Percentiles rank a stretch among this genome's conserved stretches.
phyloP scores from a whole-genome alignment of 192 early-diverging fungal genomes.

The Entomortierella beljakovae region DNA sequence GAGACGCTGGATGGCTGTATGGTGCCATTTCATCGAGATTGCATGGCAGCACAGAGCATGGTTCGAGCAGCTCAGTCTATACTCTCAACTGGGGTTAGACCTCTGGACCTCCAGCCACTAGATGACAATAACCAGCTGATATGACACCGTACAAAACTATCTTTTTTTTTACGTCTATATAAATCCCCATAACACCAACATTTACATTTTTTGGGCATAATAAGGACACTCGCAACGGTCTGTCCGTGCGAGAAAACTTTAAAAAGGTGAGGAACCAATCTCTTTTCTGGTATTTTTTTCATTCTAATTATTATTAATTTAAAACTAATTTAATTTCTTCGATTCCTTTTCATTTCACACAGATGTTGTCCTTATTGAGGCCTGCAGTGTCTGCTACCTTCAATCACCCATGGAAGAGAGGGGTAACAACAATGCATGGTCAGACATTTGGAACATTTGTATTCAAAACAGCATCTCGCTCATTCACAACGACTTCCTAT shows the following conservation, averaged over 20 bases:
- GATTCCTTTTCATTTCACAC: neutral
- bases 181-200: neutral
- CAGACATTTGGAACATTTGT: neutral
- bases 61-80: no score
- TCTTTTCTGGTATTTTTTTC: neutral
- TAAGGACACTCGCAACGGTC: no score
- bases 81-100: no score
- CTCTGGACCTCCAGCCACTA: no score
- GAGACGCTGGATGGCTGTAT: no score
- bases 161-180: no score
- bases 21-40: no score
- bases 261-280: neutral
- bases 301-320: no score
- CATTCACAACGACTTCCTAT: neutral
- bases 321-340: neutral
- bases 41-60: no score
- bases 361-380: constrained; percentile 5
- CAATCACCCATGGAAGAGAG: neutral
- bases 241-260: no score
- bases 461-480: neutral
- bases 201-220: neutral
- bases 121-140: no score
- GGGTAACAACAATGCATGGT: neutral
- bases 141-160: no score
- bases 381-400: neutral